Evolutionary conservation across 2,329 filamentous ascomycete genomes (phyloP).

Genomic region (Cryphonectria naterciae): DNA sequence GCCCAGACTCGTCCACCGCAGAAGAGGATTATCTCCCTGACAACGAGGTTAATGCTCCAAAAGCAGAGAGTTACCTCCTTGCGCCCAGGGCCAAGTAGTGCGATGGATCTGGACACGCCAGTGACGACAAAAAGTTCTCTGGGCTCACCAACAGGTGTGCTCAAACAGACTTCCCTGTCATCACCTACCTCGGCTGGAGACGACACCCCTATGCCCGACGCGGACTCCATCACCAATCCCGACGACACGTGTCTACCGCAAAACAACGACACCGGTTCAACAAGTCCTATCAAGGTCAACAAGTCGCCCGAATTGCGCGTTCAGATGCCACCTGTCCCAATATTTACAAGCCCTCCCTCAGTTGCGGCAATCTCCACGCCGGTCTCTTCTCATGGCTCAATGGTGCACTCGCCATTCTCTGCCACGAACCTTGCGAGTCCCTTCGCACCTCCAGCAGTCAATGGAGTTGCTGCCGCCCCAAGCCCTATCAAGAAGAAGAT

Average conservation of each 20-base stretch:
- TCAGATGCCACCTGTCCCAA: slow-evolving; percentile 60
- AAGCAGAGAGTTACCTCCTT: slow-evolving; percentile 34
- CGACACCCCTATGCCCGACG: slow-evolving; percentile 42
- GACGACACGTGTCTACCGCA: slow-evolving; percentile 18
- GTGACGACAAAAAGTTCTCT: slow-evolving; percentile 37
- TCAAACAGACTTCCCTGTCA: slow-evolving; percentile 19
- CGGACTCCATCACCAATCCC: slow-evolving; percentile 36
- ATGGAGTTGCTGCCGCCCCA: slow-evolving; percentile 51
- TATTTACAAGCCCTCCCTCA: slow-evolving; percentile 48
- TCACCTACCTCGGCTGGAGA: slow-evolving; percentile 26
- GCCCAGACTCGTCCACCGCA: slow-evolving; percentile 41
- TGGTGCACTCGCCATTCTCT: slow-evolving; percentile 56
- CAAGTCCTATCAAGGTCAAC: slow-evolving; percentile 40
- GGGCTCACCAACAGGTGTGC: slow-evolving; percentile 16
- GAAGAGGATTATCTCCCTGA: slow-evolving; percentile 56
- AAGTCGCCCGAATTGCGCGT: slow-evolving; percentile 55
- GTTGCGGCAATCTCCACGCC: slow-evolving; percentile 49
- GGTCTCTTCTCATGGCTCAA: slow-evolving; percentile 48
- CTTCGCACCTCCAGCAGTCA: slow-evolving; percentile 47
- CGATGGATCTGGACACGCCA: slow-evolving; percentile 48
- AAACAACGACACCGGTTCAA: slow-evolving; percentile 27
- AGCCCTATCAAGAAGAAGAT: slow-evolving; percentile 71
- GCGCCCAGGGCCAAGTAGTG: slow-evolving; percentile 38
- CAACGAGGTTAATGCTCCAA: slow-evolving; percentile 45
- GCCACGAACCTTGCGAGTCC: slow-evolving; percentile 45